Conservation (phyloP, 177 flowering plant genomes). For the Vitis hybrid region DNA sequence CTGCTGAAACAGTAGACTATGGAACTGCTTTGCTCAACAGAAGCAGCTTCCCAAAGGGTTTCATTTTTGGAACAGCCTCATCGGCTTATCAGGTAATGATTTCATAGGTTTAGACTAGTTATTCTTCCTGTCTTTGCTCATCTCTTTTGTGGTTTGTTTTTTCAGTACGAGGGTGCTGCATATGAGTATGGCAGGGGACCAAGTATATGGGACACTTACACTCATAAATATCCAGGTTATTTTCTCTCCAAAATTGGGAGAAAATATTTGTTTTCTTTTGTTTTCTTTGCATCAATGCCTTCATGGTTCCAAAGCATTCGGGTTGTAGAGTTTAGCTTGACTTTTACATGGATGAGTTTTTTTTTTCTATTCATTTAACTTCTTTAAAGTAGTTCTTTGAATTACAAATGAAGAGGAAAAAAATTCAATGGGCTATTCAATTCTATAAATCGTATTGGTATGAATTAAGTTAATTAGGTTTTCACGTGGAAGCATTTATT, state of each 20-base stretch:
- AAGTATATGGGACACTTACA: slow-evolving; percentile 40
- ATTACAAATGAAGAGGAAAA: no score
- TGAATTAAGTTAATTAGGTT: no score
- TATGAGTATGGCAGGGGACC: slow-evolving; percentile 42
- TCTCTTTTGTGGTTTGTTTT: neutral
- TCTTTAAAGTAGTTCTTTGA: no score
- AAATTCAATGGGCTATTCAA: no score
- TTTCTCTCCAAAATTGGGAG: neutral
- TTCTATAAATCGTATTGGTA: no score
- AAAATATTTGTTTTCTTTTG: neutral
- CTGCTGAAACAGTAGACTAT: neutral
- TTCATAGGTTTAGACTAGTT: neutral
- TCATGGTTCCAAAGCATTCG: neutral
- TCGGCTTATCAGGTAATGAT: slow-evolving; percentile 26
- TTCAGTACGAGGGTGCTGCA: slow-evolving; percentile 46
- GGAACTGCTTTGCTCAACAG: slow-evolving; percentile 12
- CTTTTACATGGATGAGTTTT: no score
- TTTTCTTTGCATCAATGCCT: neutral
- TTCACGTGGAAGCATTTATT: no score
- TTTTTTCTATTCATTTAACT: no score
- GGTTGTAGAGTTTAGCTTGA: no score
- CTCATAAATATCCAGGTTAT: slow-evolving; percentile 37
- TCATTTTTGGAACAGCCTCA: slow-evolving; percentile 30
- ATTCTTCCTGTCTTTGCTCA: no score
- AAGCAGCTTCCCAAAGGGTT: slow-evolving; percentile 21